Evolutionary conservation across 2,329 filamentous ascomycete genomes (phyloP), one percentile per base, ranked within the genome.

Genomic region (Ascosphaera acerosa): DNA sequence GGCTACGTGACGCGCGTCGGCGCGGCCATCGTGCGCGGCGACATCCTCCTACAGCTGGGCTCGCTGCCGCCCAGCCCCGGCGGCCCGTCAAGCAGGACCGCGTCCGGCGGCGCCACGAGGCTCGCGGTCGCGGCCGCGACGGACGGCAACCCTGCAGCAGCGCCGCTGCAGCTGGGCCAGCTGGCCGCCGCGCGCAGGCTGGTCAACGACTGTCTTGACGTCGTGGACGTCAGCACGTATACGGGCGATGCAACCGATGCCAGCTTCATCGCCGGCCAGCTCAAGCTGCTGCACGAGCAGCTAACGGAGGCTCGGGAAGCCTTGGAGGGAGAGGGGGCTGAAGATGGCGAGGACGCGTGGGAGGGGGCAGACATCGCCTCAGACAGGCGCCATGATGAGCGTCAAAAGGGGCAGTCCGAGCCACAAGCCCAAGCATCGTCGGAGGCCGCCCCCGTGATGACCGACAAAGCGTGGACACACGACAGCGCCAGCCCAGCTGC

Each of bases 1-100:
- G 87, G 87, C 12, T 77, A 80, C 42, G 68, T 94, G 36, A 94
- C 84, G 1, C 69, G 87, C 33, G 69, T 90, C 20, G 87, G 87
- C 23, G 78, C 78, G n/a, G 70, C 75, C 32, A 74, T 97, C 38
- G 74, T 90, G 38, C 91, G 90, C 50, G 84, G 81, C 40, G 77
- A 75, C 37, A 64, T 90, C 37, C 68, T 76, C 45, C 64, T 92
- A 20, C 72, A 76, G 32, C 64, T 91, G 17, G 50, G 46, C 29
- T 56, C 55, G 14, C 47, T 53, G 38, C 56, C 62, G 40, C 58
- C 57, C 33, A 58, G 59, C 29, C 59, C 57, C 30, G 64, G 61
- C 16, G 51, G 58, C 6, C 44, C 49, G 18, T 58, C 51, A 40
- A 65, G 57, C 43, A 59, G 59, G 35, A 49, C 68, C 34, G 54